Evolutionary conservation across 768 basidiomycete species (phyloP), one percentile per base, ranked within the genome.

Genomic region (Lepiota brunneoincarnata): DNA sequence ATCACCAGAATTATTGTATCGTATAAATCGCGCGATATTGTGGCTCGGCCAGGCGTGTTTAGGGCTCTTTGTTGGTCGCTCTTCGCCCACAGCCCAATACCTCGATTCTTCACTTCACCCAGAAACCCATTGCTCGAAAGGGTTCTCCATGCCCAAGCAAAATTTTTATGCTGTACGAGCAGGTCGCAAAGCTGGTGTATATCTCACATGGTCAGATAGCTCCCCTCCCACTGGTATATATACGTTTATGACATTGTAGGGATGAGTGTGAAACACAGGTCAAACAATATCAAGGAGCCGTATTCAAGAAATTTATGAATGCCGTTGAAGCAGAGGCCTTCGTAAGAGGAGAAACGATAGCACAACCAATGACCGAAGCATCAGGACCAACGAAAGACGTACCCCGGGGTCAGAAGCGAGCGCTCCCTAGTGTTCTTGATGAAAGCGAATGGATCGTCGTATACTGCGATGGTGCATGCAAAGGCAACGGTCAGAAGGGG

Each of bases 401-500:
- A 2, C 21, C 26, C 26, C 21, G 10, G 23, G 47, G 47, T 23
- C 49, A 42, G 23, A 49, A 54, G 28, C 44, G 53, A 17, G 26
- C 38, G 11, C 34, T 48, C 21, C 4, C 10, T 55, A 10, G 60
- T 21, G 60, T 72, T 6, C 57, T 61, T 24, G 72, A 74, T 24
- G 72, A 72, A 49, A 56, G 52, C 6, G 61, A 51, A 28, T 73
- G 64, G 60, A 69, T 75, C 49, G 71, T 88, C 11, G 93, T 93
- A 1, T 96, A 91, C 61, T 86, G 80, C 17, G 95, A 98, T 67
- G 95, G 95, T 10, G 88, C 93, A 5, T 93, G 92, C 59, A 82
- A 81, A 62, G 83, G 86, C 2, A 98, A 98, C 64, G 95, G 95
- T 0, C 70, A 83, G 63, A 26, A 24, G 2, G 82, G 78, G 1